Percentiles rank a stretch among this genome's conserved stretches.
Conservation (phyloP, 768 basidiomycete genomes). For the Trametes elegans region DNA sequence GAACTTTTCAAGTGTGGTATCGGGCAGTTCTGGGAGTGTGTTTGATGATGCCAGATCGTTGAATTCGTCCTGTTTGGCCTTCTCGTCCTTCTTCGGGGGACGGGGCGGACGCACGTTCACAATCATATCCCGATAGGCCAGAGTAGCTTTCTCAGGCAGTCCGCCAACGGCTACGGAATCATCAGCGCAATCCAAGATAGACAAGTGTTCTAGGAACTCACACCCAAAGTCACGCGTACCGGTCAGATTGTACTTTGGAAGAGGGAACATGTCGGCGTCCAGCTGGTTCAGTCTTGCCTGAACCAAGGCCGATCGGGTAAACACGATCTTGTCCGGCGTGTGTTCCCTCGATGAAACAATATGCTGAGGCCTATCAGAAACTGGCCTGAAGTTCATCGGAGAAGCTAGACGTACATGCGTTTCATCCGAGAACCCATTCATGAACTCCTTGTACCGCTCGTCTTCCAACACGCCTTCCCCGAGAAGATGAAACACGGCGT, state of each 20-base stretch:
- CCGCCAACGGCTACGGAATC: conserved; percentile 31
- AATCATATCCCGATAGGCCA: conserved; percentile 42
- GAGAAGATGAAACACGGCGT: conserved; percentile 67
- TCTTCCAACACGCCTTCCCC: conserved; percentile 72
- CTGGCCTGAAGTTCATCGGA: neutral
- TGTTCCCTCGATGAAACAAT: conserved; percentile 66
- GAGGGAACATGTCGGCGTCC: conserved; percentile 69
- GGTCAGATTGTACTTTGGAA: conserved; percentile 52
- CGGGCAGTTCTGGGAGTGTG: conserved; percentile 22
- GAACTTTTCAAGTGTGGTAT: conserved; percentile 39
- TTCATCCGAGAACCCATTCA: conserved; percentile 59
- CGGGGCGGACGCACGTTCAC: conserved; percentile 48
- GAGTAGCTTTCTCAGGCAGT: conserved; percentile 45
- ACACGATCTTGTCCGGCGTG: conserved; percentile 64
- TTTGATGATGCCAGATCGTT: conserved; percentile 26
- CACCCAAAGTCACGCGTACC: conserved; percentile 38
- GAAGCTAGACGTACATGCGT: conserved; percentile 50
- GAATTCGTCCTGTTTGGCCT: conserved; percentile 30
- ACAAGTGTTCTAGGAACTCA: conserved; percentile 7
- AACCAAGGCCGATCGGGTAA: conserved; percentile 68
- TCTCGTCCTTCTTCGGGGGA: conserved; percentile 37
- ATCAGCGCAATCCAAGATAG: neutral
- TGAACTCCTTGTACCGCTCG: conserved; percentile 65
- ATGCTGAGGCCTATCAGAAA: conserved; percentile 49
- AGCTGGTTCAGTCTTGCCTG: conserved; percentile 72